Percentiles rank a stretch among this genome's conserved stretches.
Evolutionary conservation across 257 asterid species (phyloP).

Genomic region (Nyctanthes arbortristis): DNA sequence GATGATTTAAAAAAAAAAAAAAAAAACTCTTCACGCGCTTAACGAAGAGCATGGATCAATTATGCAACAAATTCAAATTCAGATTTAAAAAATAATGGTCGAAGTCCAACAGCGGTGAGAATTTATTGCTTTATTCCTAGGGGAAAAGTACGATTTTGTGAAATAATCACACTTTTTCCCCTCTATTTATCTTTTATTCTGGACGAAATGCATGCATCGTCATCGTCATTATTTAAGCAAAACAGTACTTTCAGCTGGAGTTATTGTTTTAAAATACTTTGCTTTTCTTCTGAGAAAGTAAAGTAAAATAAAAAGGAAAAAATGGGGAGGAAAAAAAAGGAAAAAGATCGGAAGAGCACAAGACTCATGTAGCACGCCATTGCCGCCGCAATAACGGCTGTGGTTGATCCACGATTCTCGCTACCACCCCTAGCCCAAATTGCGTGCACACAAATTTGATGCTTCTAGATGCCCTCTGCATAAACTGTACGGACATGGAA

Average conservation of each 20-base stretch:
- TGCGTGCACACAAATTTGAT: conserved; percentile 26
- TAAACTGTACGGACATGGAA: conserved; percentile 41
- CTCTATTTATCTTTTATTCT: neutral
- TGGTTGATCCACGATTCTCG: conserved; percentile 33
- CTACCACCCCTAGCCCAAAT: conserved; percentile 31
- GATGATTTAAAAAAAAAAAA: neutral
- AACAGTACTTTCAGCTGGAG: neutral
- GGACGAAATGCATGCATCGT: conserved; percentile 17
- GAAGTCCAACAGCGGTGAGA: neutral
- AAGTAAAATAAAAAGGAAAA: conserved; percentile 4
- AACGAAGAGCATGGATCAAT: neutral
- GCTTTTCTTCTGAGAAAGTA: neutral
- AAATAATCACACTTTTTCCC: neutral
- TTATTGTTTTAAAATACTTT: neutral
- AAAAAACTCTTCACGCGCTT: neutral
- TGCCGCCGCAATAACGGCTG: conserved; percentile 78
- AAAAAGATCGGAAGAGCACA: no score
- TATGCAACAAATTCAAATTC: neutral
- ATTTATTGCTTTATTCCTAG: neutral
- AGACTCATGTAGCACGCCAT: conserved; percentile 42
- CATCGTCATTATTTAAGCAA: conserved; percentile 8
- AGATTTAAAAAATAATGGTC: neutral
- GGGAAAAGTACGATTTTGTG: neutral
- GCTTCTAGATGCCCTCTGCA: conserved; percentile 32
- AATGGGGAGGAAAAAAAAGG: no score